Conservation (phyloP, 2,329 filamentous ascomycete genomes). For the Alternaria triticimaculans region DNA sequence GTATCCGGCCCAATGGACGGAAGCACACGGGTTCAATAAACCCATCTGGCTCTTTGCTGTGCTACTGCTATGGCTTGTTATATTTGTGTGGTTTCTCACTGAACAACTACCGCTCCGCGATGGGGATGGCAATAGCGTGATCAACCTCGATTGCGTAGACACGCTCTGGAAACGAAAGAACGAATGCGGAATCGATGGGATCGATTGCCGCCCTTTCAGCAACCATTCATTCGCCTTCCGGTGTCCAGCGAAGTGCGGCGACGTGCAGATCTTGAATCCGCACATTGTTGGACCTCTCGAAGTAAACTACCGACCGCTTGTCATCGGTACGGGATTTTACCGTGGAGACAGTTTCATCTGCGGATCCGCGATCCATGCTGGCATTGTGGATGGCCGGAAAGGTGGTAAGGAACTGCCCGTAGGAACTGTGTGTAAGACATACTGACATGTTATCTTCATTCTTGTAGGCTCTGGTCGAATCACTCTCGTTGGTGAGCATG, state of each 20-base stretch:
- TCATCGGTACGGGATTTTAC: conserved; percentile 70
- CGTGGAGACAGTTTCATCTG: conserved; percentile 92
- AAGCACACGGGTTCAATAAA: conserved; percentile 54
- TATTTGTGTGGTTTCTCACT: conserved; percentile 71
- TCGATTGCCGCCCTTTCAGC: conserved; percentile 75
- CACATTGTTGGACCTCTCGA: conserved; percentile 74
- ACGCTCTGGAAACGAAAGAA: conserved; percentile 76
- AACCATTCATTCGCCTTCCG: conserved; percentile 73
- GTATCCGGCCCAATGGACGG: conserved; percentile 66
- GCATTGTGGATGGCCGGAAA: conserved; percentile 69
- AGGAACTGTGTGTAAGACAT: background rate
- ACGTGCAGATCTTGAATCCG: conserved; percentile 70
- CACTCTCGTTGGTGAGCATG: conserved; percentile 70
- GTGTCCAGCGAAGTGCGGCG: conserved; percentile 74
- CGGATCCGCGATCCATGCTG: conserved; percentile 82
- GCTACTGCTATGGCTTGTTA: conserved; percentile 69
- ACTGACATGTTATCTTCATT: background rate
- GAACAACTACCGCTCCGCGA: conserved; percentile 63
- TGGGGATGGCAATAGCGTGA: conserved; percentile 69
- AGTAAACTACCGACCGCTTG: conserved; percentile 61
- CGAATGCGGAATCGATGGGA: conserved; percentile 74
- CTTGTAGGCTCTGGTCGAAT: conserved; percentile 69
- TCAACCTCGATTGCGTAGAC: conserved; percentile 70
- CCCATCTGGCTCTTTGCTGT: conserved; percentile 62
- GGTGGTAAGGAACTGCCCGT: conserved; percentile 65